These are phyloP conservation scores for Phytophthora idaei DNA, from an alignment of 352 stramenopile genomes.

Conservation along the genomic window DNA sequence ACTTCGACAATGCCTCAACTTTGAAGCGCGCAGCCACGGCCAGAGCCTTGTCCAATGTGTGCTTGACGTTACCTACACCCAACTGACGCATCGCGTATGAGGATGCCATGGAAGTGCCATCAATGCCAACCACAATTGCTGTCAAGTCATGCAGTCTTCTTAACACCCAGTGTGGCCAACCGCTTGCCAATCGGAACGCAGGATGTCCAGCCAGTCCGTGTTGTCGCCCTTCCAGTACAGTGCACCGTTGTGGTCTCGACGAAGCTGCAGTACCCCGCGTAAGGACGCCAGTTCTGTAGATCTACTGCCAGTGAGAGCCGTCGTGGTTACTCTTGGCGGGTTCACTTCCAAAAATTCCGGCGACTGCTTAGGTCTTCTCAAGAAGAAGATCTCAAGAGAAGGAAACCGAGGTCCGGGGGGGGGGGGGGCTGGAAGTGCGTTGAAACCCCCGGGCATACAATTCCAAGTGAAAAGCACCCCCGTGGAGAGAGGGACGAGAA, in stretches of 20 bases:
- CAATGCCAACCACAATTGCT: conserved; percentile 90
- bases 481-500: too few species aligned
- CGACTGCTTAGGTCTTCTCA: too few species aligned
- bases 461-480: too few species aligned
- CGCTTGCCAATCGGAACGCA: conserved; percentile 88
- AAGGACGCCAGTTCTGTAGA: too few species aligned
- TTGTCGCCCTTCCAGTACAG: conserved; percentile 93
- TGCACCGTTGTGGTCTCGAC: conserved; percentile 49
- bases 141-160: conserved; percentile 38
- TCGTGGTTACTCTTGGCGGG: too few species aligned
- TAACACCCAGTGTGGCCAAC: conserved; percentile 23
- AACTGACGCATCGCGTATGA: conserved; percentile 92
- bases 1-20: conserved; percentile 64
- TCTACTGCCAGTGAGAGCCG: too few species aligned
- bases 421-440: too few species aligned
- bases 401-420: too few species aligned
- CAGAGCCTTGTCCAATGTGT: conserved; percentile 92
- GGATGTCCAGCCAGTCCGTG: conserved; percentile 99
- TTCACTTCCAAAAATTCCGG: too few species aligned
- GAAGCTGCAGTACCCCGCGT: background rate
- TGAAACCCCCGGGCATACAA: too few species aligned
- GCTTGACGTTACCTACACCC: conserved; percentile 91
- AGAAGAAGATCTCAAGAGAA: too few species aligned
- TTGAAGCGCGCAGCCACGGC: conserved; percentile 90
- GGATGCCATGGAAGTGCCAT: conserved; percentile 95